A percentile compares a stretch with the other conserved stretches of the same genome.
Conservation (phyloP, 306 rosid genomes). For the Adenanthera pavonina region DNA sequence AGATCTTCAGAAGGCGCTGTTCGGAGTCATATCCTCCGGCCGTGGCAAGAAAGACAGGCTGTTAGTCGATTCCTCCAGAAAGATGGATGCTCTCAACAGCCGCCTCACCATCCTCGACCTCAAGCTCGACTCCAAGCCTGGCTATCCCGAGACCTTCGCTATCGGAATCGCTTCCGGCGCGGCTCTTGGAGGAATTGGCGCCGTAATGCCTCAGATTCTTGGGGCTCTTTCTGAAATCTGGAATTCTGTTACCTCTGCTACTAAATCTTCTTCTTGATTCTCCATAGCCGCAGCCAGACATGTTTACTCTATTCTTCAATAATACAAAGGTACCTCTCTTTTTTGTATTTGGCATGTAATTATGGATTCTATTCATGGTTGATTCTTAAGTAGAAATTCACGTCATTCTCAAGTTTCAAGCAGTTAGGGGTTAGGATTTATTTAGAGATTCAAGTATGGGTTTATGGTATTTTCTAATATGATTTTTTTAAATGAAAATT, state of each 20-base stretch:
- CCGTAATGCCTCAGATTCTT: slow-evolving; percentile 62
- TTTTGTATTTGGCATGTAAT: neutral
- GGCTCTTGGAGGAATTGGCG: slow-evolving; percentile 60
- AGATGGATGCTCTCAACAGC: slow-evolving; percentile 56
- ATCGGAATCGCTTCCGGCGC: slow-evolving; percentile 81
- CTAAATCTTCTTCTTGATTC: slow-evolving; percentile 48
- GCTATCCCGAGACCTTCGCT: slow-evolving; percentile 62
- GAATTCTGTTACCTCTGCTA: slow-evolving; percentile 54
- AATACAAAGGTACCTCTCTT: neutral
- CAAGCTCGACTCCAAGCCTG: slow-evolving; percentile 89
- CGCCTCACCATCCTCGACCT: slow-evolving; percentile 69
- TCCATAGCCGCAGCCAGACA: neutral
- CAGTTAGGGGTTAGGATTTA: neutral
- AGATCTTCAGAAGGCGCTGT: slow-evolving; percentile 81
- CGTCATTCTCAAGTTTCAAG: neutral
- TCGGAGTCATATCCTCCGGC: slow-evolving; percentile 69
- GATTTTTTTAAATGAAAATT: neutral
- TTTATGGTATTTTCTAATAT: neutral
- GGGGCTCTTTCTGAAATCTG: slow-evolving; percentile 64
- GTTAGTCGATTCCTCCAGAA: slow-evolving; percentile 61
- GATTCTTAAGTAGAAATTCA: neutral
- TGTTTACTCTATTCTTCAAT: neutral
- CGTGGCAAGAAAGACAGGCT: slow-evolving; percentile 67
- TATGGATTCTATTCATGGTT: neutral
- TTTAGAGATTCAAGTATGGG: neutral